Conservation (phyloP, 2,329 filamentous ascomycete genomes). For the Sarocladium kiliense region DNA sequence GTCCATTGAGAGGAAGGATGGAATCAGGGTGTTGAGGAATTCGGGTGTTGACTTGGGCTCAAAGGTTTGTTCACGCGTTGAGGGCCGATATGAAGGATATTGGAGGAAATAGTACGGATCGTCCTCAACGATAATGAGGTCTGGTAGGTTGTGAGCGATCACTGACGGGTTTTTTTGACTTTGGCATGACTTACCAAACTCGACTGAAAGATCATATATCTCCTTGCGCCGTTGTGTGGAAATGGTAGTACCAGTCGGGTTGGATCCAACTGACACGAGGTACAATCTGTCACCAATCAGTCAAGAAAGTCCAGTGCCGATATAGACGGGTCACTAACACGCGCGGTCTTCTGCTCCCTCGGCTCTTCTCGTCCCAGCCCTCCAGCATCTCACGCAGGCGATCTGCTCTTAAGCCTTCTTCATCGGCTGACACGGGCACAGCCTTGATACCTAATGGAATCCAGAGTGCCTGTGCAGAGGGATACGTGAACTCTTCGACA, state of each 20-base stretch:
- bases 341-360: slow-evolving; percentile 8
- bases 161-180: too few species aligned
- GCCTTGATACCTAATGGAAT: slow-evolving; percentile 21
- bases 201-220: slow-evolving; percentile 42
- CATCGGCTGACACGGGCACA: slow-evolving; percentile 20
- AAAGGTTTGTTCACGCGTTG: too few species aligned
- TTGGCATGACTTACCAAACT: slow-evolving; percentile 39
- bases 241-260: too few species aligned
- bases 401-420: slow-evolving; percentile 19
- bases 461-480: slow-evolving; percentile 24
- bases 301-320: not conserved
- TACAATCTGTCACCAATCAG: slow-evolving; percentile 21
- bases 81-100: too few species aligned
- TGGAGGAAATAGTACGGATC: too few species aligned
- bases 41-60: too few species aligned
- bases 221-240: slow-evolving; percentile 52
- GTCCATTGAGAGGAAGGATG: too few species aligned
- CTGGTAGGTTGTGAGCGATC: too few species aligned
- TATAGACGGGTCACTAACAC: too few species aligned
- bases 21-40: too few species aligned
- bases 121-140: too few species aligned
- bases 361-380: slow-evolving; percentile 17
- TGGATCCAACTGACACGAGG: slow-evolving; percentile 63
- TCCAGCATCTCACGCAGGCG: slow-evolving; percentile 16
- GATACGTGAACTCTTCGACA: slow-evolving; percentile 24